A percentile compares a stretch with the other conserved stretches of the same genome.
Conservation (phyloP, 495 filamentous ascomycete genomes). For the Penicillium riverlandense region DNA sequence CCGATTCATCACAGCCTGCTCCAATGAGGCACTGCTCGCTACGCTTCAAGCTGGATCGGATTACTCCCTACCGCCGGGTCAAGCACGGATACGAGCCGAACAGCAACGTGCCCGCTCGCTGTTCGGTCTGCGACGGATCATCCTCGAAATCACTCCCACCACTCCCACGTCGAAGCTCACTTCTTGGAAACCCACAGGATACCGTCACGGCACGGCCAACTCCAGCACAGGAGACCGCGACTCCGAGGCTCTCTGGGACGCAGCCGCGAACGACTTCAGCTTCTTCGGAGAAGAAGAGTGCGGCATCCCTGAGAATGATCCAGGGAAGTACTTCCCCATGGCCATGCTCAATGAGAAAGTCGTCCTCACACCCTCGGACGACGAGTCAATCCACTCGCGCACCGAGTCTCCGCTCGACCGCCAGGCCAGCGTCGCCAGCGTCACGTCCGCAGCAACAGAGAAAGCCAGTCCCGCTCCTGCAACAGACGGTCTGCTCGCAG, state of each 20-base stretch:
- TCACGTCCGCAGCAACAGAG: conserved; percentile 1
- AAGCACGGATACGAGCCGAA: conserved; percentile 28
- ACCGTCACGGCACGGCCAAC: conserved; percentile 32
- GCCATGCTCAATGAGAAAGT: conserved; percentile 39
- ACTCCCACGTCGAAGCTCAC: conserved; percentile 14
- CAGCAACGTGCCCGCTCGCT: conserved; percentile 40
- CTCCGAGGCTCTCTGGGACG: conserved; percentile 53
- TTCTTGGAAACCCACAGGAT: conserved; percentile 30
- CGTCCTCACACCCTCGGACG: conserved; percentile 26
- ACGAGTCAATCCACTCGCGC: conserved; percentile 14
- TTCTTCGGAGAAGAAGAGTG: conserved; percentile 60
- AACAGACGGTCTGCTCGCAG: neutral
- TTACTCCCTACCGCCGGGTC: conserved; percentile 44
- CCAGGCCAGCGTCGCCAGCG: neutral
- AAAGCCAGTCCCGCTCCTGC: neutral
- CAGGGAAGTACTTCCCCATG: conserved; percentile 37
- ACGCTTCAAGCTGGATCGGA: conserved; percentile 44
- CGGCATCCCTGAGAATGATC: conserved; percentile 40
- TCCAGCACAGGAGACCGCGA: conserved; percentile 57
- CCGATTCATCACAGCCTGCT: conserved; percentile 53
- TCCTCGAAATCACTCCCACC: conserved; percentile 49
- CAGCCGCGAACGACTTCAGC: conserved; percentile 53
- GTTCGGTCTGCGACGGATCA: conserved; percentile 48
- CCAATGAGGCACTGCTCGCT: conserved; percentile 50
- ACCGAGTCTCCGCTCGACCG: conserved; percentile 5